Evolutionary conservation across 2,329 filamentous ascomycete genomes (phyloP).

Genomic region (Venturia aucupariae): DNA sequence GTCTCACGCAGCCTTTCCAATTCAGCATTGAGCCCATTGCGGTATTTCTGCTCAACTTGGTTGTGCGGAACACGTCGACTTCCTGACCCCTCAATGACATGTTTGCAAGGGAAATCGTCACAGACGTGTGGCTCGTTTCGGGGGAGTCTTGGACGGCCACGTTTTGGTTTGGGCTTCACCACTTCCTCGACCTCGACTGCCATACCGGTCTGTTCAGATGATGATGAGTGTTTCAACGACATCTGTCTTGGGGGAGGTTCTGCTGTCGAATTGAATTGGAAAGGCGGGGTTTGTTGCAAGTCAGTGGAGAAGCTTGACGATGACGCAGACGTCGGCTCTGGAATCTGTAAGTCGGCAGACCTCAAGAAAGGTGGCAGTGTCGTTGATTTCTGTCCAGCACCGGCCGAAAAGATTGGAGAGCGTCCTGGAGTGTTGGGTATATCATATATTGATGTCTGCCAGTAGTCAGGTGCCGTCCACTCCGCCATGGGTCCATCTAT

Average conservation of each 20-base stretch:
- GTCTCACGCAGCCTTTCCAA: conserved; percentile 30
- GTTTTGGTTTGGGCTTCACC: conserved; percentile 6
- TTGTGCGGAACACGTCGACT: conserved; percentile 34
- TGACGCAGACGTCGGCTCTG: neutral
- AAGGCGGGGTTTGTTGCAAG: neutral
- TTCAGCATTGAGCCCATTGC: conserved; percentile 37
- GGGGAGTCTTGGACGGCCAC: conserved; percentile 8
- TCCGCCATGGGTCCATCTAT: neutral
- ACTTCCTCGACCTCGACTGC: neutral
- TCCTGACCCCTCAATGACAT: conserved; percentile 1
- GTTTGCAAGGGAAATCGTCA: neutral
- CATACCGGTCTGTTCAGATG: neutral
- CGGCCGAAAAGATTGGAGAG: neutral
- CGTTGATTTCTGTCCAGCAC: neutral
- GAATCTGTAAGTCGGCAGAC: neutral
- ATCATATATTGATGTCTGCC: neutral
- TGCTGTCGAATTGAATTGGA: neutral
- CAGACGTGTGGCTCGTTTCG: conserved; percentile 1
- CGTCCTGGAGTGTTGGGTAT: neutral
- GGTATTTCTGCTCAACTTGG: conserved; percentile 38
- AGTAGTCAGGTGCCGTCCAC: neutral
- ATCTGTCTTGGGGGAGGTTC: neutral
- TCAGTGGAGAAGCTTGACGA: neutral
- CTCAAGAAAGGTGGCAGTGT: neutral
- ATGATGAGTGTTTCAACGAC: neutral